Conservation (phyloP, 768 basidiomycete species). For the Clavaria fumosa region DNA sequence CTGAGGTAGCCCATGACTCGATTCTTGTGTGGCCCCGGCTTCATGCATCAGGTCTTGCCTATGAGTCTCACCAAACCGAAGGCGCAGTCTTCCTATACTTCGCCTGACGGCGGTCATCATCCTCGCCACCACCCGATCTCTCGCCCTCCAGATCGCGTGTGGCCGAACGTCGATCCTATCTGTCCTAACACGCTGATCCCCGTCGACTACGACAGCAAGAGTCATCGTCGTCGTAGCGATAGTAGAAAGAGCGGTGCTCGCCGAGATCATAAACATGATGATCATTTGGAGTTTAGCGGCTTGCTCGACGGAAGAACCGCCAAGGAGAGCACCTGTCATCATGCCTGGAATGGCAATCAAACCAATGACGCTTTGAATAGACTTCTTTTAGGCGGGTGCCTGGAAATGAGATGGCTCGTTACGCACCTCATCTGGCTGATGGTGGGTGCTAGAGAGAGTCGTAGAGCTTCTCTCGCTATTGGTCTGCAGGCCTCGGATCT, state of each 20-base stretch:
- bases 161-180: conserved; percentile 42
- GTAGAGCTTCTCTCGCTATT: conserved; percentile 63
- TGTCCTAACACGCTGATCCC: conserved; percentile 42
- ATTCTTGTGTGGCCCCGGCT: too few species aligned
- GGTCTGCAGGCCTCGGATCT: conserved; percentile 74
- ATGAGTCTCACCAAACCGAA: too few species aligned
- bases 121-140: conserved; percentile 9
- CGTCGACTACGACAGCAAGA: conserved; percentile 50
- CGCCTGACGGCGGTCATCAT: too few species aligned
- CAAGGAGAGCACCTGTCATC: conserved; percentile 88
- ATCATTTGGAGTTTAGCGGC: conserved; percentile 83
- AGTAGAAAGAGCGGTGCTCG: conserved; percentile 56
- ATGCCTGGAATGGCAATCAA: conserved; percentile 76
- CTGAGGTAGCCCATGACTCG: too few species aligned
- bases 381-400: background rate
- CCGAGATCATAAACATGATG: conserved; percentile 88
- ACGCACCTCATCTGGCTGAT: conserved; percentile 75
- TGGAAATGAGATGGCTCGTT: background rate
- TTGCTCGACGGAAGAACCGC: conserved; percentile 70
- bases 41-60: too few species aligned
- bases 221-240: conserved; percentile 47
- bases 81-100: too few species aligned
- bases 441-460: conserved; percentile 62
- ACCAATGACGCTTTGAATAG: conserved; percentile 42
- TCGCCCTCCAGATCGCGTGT: conserved; percentile 14